phyloP scores from a whole-genome alignment of 1,139 yeast genomes.

The Yamadazyma diddensiae region DNA sequence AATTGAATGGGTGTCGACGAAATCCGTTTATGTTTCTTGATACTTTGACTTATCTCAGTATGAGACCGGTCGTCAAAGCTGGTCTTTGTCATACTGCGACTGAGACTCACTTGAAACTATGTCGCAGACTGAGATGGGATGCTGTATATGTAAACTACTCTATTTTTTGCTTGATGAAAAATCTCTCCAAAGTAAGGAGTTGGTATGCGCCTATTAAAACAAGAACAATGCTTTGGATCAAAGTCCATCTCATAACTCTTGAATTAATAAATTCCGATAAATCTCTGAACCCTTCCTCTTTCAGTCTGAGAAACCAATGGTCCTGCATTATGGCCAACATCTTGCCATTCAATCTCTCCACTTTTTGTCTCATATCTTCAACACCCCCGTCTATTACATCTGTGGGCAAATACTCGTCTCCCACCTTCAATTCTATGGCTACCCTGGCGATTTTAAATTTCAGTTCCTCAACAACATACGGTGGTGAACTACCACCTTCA shows the following conservation, averaged over 20 bases:
- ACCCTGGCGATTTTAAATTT: constrained; percentile 52
- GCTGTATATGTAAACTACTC: background rate
- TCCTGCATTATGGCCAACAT: constrained; percentile 59
- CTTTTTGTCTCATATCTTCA: constrained; percentile 48
- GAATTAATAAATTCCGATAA: constrained; percentile 64
- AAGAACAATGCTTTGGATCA: constrained; percentile 57
- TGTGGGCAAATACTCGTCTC: constrained; percentile 49
- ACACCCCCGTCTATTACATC: constrained; percentile 44
- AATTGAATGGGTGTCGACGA: background rate
- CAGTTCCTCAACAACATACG: constrained; percentile 26
- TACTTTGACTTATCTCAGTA: constrained; percentile 25
- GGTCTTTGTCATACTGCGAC: constrained; percentile 6
- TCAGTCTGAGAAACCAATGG: constrained; percentile 63
- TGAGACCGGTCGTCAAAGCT: constrained; percentile 40
- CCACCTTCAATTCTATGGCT: constrained; percentile 51
- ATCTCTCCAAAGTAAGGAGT: constrained; percentile 46
- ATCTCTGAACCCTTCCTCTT: constrained; percentile 68
- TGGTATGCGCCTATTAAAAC: constrained; percentile 67
- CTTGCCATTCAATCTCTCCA: constrained; percentile 52
- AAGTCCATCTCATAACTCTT: constrained; percentile 62
- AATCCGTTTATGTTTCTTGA: constrained; percentile 11
- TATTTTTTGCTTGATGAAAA: constrained; percentile 7
- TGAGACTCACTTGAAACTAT: no score
- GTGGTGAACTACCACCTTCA: constrained; percentile 14
- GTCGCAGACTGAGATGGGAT: background rate